Percentiles rank a stretch among this genome's conserved stretches.
phyloP scores from a whole-genome alignment of 805 yeast species.

The Wickerhamiella hasegawae region DNA sequence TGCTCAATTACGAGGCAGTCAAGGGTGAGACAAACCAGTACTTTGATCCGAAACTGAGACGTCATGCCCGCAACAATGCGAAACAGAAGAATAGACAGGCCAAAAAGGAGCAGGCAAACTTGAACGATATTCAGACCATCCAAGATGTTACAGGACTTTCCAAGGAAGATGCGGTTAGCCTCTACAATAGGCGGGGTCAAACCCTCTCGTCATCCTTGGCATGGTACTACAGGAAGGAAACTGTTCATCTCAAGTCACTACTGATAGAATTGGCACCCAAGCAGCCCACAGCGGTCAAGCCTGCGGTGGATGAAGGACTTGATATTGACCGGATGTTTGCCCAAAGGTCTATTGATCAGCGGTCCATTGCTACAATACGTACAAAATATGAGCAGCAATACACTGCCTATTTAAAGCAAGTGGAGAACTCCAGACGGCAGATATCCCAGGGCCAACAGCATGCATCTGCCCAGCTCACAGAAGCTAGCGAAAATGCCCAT shows the following conservation, averaged over 20 bases:
- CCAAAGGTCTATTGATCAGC: neutral
- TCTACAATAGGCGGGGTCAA: neutral
- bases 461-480: constrained; percentile 1
- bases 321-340: neutral
- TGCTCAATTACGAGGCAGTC: constrained; percentile 5
- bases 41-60: constrained; percentile 2
- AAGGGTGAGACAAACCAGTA: constrained; percentile 4
- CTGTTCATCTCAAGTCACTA: neutral
- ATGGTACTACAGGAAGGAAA: neutral
- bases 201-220: neutral
- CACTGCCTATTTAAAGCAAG: neutral
- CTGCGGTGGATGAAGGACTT: neutral
- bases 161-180: neutral
- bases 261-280: neutral
- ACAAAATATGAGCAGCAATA: neutral
- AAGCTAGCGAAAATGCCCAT: too few relatives aligned
- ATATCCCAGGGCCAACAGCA: too few relatives aligned
- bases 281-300: neutral
- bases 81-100: neutral
- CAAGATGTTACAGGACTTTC: neutral
- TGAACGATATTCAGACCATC: neutral
- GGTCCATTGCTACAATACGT: neutral
- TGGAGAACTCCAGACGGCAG: too few relatives aligned
- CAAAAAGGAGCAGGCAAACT: neutral
- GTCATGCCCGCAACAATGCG: neutral